phyloP scores from a whole-genome alignment of 2,329 filamentous ascomycete genomes.

The Cercospora berteroae region DNA sequence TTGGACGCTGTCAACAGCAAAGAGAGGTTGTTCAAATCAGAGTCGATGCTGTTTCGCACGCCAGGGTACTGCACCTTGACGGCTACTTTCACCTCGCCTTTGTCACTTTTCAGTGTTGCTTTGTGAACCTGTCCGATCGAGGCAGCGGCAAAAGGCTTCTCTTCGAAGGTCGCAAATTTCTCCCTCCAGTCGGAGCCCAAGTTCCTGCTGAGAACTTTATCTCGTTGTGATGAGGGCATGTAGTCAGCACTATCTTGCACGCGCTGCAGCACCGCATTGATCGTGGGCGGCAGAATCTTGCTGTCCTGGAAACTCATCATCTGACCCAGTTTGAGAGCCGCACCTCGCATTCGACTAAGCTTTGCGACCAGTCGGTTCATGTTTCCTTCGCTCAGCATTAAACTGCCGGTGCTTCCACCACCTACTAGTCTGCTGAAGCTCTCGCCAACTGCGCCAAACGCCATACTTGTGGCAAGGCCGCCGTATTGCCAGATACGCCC shows the following conservation, averaged over 20 bases:
- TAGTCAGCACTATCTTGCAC: conserved; percentile 97
- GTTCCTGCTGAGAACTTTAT: conserved; percentile 76
- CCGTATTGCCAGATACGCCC: conserved; percentile 93
- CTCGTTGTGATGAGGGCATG: conserved; percentile 91
- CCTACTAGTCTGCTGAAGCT: conserved; percentile 76
- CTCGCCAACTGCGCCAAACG: conserved; percentile 86
- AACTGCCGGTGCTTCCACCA: conserved; percentile 62
- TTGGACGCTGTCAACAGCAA: conserved; percentile 87
- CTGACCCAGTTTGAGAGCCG: conserved; percentile 93
- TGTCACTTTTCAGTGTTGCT: conserved; percentile 72
- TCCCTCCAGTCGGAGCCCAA: conserved; percentile 82
- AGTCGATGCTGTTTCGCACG: conserved; percentile 92
- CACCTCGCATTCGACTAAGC: conserved; percentile 92
- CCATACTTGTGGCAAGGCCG: conserved; percentile 90
- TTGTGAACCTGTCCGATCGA: conserved; percentile 96
- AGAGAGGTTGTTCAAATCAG: conserved; percentile 89
- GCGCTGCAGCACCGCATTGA: conserved; percentile 85
- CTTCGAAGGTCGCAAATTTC: conserved; percentile 80
- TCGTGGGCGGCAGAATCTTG: conserved; percentile 84
- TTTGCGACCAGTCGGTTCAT: conserved; percentile 92
- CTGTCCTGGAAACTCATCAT: conserved; percentile 98
- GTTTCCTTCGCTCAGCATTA: conserved; percentile 84
- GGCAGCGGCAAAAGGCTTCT: conserved; percentile 88
- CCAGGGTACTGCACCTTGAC: conserved; percentile 98
- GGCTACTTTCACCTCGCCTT: conserved; percentile 74